phyloP scores from a whole-genome alignment of 2,329 filamentous ascomycete genomes.

The Tolypocladium album region DNA sequence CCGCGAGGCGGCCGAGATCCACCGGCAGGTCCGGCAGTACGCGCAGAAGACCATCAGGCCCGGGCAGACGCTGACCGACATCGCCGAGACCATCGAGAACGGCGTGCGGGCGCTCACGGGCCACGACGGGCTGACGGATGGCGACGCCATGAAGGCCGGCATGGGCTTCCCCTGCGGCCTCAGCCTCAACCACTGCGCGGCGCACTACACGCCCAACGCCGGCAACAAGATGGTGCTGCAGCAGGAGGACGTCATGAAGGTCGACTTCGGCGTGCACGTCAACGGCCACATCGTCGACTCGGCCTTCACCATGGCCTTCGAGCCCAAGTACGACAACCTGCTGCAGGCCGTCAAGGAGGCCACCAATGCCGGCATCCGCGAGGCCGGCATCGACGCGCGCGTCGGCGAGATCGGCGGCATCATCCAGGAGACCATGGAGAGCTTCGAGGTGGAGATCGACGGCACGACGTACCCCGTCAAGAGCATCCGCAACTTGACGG shows the following conservation, averaged over 20 bases:
- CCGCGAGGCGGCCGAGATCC: conserved; percentile 77
- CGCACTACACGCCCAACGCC: conserved; percentile 79
- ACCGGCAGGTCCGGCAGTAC: conserved; percentile 77
- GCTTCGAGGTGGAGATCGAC: conserved; percentile 77
- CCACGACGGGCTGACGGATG: conserved; percentile 65
- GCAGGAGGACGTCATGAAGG: conserved; percentile 68
- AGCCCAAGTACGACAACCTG: conserved; percentile 64
- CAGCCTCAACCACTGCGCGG: conserved; percentile 75
- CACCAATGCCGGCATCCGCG: conserved; percentile 71
- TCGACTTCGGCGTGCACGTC: conserved; percentile 74
- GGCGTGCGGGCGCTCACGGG: conserved; percentile 67
- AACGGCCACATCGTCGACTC: conserved; percentile 73
- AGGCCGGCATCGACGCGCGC: conserved; percentile 86
- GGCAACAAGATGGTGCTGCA: conserved; percentile 70
- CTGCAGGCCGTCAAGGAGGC: conserved; percentile 64
- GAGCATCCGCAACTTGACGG: conserved; percentile 76
- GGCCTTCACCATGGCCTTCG: conserved; percentile 70
- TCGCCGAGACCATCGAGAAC: conserved; percentile 80
- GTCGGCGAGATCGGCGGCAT: conserved; percentile 74
- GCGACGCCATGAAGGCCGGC: conserved; percentile 66
- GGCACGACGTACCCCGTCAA: conserved; percentile 73
- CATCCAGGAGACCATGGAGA: conserved; percentile 90
- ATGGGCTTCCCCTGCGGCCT: conserved; percentile 83
- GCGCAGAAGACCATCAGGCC: conserved; percentile 73
- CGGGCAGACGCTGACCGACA: conserved; percentile 68